phyloP scores from a whole-genome alignment of 1,139 yeast genomes.

The Geotrichum australiense region DNA sequence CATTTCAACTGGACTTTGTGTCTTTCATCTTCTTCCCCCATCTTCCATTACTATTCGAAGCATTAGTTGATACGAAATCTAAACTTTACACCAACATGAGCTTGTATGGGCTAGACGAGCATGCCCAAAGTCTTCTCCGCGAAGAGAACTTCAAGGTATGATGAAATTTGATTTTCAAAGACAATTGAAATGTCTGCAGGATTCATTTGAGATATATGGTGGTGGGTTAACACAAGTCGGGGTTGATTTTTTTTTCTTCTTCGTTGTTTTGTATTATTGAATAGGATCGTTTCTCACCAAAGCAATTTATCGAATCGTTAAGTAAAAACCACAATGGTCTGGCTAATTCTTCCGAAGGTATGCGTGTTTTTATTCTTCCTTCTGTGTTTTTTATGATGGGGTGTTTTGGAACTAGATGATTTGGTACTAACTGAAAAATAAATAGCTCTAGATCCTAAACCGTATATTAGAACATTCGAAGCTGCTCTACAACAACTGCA shows the following conservation, averaged over 20 bases:
- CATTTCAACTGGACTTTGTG: no score
- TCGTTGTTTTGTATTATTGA: no score
- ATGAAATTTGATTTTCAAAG: not conserved
- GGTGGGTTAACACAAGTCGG: no score
- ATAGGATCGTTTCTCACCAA: slow-evolving; percentile 58
- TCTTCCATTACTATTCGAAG: no score
- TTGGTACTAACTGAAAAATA: slow-evolving; percentile 17
- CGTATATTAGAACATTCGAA: slow-evolving; percentile 89
- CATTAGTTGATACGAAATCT: not conserved
- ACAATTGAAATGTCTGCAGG: not conserved
- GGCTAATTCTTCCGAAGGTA: slow-evolving; percentile 46
- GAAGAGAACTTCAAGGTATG: slow-evolving; percentile 58
- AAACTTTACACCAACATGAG: slow-evolving; percentile 20
- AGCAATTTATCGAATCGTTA: slow-evolving; percentile 77
- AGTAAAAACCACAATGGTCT: slow-evolving; percentile 51
- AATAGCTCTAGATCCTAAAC: slow-evolving; percentile 66
- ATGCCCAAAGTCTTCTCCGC: slow-evolving; percentile 57
- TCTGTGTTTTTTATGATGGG: no score
- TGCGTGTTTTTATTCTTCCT: slow-evolving; percentile 28
- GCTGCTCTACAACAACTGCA: slow-evolving; percentile 69
- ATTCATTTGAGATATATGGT: no score
- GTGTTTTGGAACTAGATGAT: no score
- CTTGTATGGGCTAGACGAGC: slow-evolving; percentile 60
- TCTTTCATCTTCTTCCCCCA: no score
- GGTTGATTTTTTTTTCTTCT: no score